A percentile compares a stretch with the other conserved stretches of the same genome.
These are phyloP conservation scores for Sphagnum magellanicum DNA, from an alignment of 228 moss, liverwort and hornwort genomes.

Conservation along the genomic window DNA sequence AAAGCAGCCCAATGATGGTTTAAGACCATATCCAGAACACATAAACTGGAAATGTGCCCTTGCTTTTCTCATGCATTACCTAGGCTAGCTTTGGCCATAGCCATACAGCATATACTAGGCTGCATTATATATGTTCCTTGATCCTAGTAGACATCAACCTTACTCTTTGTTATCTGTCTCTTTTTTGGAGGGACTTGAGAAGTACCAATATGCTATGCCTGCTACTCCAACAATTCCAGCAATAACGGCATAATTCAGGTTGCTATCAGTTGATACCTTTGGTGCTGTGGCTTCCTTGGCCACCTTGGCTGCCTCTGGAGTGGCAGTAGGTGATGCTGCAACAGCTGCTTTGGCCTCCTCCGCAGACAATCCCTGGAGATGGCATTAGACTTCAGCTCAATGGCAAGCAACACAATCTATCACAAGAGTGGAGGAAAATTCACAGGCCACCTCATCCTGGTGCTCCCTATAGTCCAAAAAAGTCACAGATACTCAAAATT, in stretches of 20 bases:
- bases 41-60: no score
- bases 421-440: background rate
- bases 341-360: slow-evolving; percentile 46
- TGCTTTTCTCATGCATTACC: no score
- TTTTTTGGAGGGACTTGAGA: slow-evolving; percentile 28
- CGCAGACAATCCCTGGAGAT: slow-evolving; percentile 32
- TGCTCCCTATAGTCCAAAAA: background rate
- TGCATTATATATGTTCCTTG: no score
- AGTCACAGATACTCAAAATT: background rate
- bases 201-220: slow-evolving; percentile 51
- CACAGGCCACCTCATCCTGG: background rate
- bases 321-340: slow-evolving; percentile 26
- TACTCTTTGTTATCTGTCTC: slow-evolving; percentile 46
- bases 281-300: slow-evolving; percentile 36
- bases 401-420: background rate
- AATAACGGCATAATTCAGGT: slow-evolving; percentile 49
- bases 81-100: no score
- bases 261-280: slow-evolving; percentile 33
- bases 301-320: slow-evolving; percentile 30
- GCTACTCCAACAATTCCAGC: slow-evolving; percentile 46
- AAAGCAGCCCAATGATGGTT: no score
- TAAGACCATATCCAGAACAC: no score
- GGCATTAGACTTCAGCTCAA: background rate
- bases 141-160: background rate
- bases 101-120: no score